Percentiles rank a stretch among this genome's conserved stretches.
Evolutionary conservation across 208 protist species (phyloP).

Genomic region (Naegleria gruberi): DNA sequence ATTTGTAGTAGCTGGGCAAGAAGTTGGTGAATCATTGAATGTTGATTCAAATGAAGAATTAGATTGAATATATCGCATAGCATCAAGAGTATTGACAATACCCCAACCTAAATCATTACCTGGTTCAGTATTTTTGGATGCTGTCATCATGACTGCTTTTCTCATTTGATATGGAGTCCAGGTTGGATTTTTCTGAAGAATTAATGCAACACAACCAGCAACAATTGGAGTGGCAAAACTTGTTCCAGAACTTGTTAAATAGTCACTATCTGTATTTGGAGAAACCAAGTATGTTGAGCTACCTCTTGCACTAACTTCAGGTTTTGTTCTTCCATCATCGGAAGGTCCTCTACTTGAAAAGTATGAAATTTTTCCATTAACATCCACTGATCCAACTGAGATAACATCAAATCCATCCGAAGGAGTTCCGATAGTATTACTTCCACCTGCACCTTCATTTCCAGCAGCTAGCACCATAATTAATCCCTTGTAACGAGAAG

Average conservation of each 20-base stretch:
- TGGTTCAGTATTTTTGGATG: not conserved
- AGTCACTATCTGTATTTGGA: not conserved
- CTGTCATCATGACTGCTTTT: not conserved
- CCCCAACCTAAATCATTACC: constrained; percentile 5
- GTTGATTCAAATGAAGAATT: not conserved
- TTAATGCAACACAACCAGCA: not conserved
- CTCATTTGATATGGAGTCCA: not conserved
- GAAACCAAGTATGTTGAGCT: not conserved
- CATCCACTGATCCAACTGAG: not conserved
- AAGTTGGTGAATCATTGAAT: not conserved
- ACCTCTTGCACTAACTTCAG: not conserved
- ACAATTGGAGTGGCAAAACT: constrained; percentile 2
- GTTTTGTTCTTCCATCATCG: not conserved
- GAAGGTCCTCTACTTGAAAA: not conserved
- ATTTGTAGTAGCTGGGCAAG: not conserved
- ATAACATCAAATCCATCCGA: not conserved
- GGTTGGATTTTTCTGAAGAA: not conserved
- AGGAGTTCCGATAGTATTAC: not conserved
- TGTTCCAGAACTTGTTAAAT: not conserved
- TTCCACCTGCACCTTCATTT: not conserved
- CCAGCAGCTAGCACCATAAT: not conserved
- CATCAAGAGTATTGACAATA: not conserved
- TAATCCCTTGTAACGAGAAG: not conserved
- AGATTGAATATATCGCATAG: not conserved
- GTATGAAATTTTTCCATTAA: not conserved